Evolutionary conservation across 345 rosid genomes (phyloP), one percentile per base, ranked within the genome.

Genomic region (Eucalyptus microcorys): DNA sequence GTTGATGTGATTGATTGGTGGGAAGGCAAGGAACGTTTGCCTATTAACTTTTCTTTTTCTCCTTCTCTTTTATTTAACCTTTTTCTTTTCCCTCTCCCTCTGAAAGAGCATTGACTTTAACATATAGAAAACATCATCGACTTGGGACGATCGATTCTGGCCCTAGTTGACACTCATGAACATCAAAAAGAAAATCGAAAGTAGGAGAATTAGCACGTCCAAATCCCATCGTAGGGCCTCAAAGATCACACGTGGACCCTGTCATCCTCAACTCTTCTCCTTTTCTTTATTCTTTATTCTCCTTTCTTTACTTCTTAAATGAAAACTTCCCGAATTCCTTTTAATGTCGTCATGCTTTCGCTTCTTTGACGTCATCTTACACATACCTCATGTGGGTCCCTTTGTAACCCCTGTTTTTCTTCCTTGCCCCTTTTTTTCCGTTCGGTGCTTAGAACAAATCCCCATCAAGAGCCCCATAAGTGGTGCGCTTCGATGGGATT

Each of bases 341-440:
- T 76, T 76, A 21, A 76, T 76, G 87, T 85, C 96, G 96, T 93
- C 96, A 95, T 90, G 96, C 96, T 94, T 93, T 94, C 95, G 95
- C 89, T 88, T 87, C 92, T 84, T 87, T 88, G 89, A 91, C 86
- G 90, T 94, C 95, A 95, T 88, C 92, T 80, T 53, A 53, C n/a
- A 84, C 86, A 91, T 88, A 89, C 86, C 84, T 79, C 85, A 40
- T 68, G 71, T 24, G 66, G 89, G 85, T 37, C 85, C 85, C 88
- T 86, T 40, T 3, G 47, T 10, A 71, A 76, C 24, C 30, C 59
- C 83, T 26, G 47, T n/a, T 7, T 89, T 42, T 34, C 64, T 88
- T 32, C 45, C 49, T 87, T 86, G 21, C 32, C 87, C 89, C 45
- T 32, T 86, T 42, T 86, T 71, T 92, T 87, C 87, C 88, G 90